Evolutionary conservation across 2,329 filamentous ascomycete species (phyloP).

Genomic region (Aspergillus sp.): DNA sequence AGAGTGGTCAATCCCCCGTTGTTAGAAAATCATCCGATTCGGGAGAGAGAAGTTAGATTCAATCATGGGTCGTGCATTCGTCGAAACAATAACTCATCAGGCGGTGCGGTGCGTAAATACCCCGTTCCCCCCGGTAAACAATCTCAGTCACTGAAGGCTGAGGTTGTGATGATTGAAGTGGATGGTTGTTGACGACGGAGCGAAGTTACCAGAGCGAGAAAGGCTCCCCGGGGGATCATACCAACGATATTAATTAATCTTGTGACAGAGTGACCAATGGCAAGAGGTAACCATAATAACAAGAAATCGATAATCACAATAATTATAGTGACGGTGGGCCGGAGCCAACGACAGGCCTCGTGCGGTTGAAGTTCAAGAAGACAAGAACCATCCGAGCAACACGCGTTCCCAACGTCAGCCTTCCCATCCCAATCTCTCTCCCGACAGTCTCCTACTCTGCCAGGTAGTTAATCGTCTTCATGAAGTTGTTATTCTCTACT

Average conservation of each 20-base stretch:
- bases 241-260: slow-evolving; percentile 5
- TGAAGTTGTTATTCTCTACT: no score
- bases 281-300: slow-evolving; percentile 5
- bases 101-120: neutral
- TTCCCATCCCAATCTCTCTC: neutral
- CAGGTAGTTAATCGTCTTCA: neutral
- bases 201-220: neutral
- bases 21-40: slow-evolving; percentile 15
- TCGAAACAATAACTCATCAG: neutral
- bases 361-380: slow-evolving; percentile 3
- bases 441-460: neutral
- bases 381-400: slow-evolving; percentile 1
- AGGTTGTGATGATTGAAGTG: neutral
- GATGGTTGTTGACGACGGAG: neutral
- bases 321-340: slow-evolving; percentile 5
- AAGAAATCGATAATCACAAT: slow-evolving; percentile 8
- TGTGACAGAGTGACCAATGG: slow-evolving; percentile 4
- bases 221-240: neutral
- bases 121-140: neutral
- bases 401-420: slow-evolving; percentile 8
- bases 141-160: neutral
- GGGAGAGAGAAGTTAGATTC: slow-evolving; percentile 4
- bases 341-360: slow-evolving; percentile 1
- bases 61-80: slow-evolving; percentile 10
- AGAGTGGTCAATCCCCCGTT: slow-evolving; percentile 8